Evolutionary conservation across 2,329 filamentous ascomycete species (phyloP).

Genomic region (Apiospora pterosperma): DNA sequence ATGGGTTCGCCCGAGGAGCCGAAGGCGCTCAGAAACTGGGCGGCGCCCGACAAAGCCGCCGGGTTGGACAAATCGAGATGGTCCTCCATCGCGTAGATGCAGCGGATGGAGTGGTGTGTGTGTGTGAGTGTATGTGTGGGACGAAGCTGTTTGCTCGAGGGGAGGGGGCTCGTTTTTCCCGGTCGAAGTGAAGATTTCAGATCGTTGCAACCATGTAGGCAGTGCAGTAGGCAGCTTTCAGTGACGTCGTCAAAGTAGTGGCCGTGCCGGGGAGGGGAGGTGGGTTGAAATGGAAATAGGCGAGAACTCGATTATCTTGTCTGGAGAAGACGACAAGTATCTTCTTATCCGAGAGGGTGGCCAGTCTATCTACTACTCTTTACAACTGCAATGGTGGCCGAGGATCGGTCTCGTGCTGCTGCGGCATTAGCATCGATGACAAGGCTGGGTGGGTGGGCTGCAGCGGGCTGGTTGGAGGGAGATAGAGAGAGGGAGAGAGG

Average conservation of each 20-base stretch:
- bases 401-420: background rate
- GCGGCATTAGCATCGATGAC: background rate
- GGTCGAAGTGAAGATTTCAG: background rate
- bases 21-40: conserved; percentile 36
- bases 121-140: background rate
- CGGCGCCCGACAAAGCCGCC: conserved; percentile 31
- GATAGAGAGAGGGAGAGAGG: too few relatives aligned
- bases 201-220: background rate
- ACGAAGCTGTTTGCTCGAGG: conserved; percentile 1
- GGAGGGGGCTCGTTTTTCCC: conserved; percentile 1
- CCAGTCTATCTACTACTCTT: background rate
- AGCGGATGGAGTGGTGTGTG: background rate
- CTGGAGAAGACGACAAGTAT: background rate
- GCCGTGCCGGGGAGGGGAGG: background rate
- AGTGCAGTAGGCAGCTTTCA: background rate
- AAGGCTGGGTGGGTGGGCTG: too few relatives aligned
- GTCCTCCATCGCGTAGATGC: conserved; percentile 31
- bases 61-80: conserved; percentile 33
- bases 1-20: conserved; percentile 58
- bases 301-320: background rate
- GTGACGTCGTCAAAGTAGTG: background rate
- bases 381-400: background rate
- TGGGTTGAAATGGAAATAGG: too few relatives aligned
- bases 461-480: too few relatives aligned
- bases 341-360: background rate